phyloP scores from a whole-genome alignment of 441 rosid species.

The Omphalea diandra region DNA sequence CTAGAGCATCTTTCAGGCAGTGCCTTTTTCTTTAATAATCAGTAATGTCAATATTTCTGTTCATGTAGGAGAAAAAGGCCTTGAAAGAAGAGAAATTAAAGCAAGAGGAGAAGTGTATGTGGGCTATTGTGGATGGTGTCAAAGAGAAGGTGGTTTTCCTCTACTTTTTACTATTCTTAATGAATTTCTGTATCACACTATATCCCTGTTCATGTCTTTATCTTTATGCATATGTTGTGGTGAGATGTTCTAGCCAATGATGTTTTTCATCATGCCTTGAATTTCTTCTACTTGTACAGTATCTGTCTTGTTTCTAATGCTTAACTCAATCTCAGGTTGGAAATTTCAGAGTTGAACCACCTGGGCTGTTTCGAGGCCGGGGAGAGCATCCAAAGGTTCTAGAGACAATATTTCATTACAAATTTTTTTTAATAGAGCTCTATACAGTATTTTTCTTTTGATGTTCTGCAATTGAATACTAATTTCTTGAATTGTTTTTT shows the following conservation, averaged over 20 bases:
- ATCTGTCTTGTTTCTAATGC: constrained; percentile 22
- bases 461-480: constrained; percentile 15
- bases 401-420: constrained; percentile 14
- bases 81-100: constrained; percentile 80
- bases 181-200: neutral
- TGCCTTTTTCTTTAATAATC: constrained; percentile 21
- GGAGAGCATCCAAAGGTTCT: constrained; percentile 99
- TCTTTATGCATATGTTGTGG: neutral
- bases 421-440: constrained; percentile 21
- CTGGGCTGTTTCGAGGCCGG: constrained; percentile 97
- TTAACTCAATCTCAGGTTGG: constrained; percentile 68
- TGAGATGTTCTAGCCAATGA: neutral
- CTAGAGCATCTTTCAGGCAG: constrained; percentile 17
- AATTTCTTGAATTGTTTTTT: neutral
- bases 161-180: neutral
- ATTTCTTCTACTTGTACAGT: neutral
- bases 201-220: neutral
- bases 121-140: constrained; percentile 95
- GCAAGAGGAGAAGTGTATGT: constrained; percentile 97
- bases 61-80: constrained; percentile 85
- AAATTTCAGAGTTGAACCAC: constrained; percentile 99
- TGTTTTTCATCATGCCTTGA: neutral
- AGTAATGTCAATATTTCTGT: constrained; percentile 12
- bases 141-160: constrained; percentile 78
- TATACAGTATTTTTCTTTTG: constrained; percentile 10